Evolutionary conservation across 2,329 filamentous ascomycete species (phyloP), one percentile per base, ranked within the genome.

Genomic region (Fusarium chlamydosporum): DNA sequence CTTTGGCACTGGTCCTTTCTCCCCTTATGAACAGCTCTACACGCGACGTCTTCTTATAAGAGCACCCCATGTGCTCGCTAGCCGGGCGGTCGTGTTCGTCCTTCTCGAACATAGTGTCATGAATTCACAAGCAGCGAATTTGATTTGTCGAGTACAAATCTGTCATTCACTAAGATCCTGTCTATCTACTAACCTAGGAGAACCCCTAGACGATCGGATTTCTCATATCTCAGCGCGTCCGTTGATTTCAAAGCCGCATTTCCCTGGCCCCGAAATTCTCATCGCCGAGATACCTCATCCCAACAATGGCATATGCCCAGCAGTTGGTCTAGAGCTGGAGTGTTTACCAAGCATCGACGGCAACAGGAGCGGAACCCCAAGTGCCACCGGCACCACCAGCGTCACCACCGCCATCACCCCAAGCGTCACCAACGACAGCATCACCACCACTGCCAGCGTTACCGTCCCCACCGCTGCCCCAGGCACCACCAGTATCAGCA

Each of bases 321-420:
- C 6, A 42, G 11, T 26, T 11, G 16, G 26, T 27, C 9, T n/a
- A 8, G 18, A 34, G 26, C 16, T 26, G 12, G 38, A 18, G 40
- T 11, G 15, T 34, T 62, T 47, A 71, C 68, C 68, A 71, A 37
- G 53, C 35, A 37, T 18, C 40, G 31, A 8, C 40, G 16, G n/a
- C 16, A 18, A 18, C 23, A 20, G 51, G 41, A 7, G 23, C 55
- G 20, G 48, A 45, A 15, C 53, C 18, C 6, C 35, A 56, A 29
- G 18, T 38, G n/a, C 15, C 31, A 12, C 20, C 37, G 9, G 26
- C 38, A 15, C 37, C 13, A 13, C 16, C 27, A 4, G 23, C 29
- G 10, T 54, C 26, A 33, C 18, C 4, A 11, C 23, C 23, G 23
- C 23, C 23, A 23, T 16, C 10, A 3, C 54, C 54, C 57, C 57